These are phyloP conservation scores for Pinus taeda DNA, from an alignment of 75 land plant genomes.

Conservation along the genomic window DNA sequence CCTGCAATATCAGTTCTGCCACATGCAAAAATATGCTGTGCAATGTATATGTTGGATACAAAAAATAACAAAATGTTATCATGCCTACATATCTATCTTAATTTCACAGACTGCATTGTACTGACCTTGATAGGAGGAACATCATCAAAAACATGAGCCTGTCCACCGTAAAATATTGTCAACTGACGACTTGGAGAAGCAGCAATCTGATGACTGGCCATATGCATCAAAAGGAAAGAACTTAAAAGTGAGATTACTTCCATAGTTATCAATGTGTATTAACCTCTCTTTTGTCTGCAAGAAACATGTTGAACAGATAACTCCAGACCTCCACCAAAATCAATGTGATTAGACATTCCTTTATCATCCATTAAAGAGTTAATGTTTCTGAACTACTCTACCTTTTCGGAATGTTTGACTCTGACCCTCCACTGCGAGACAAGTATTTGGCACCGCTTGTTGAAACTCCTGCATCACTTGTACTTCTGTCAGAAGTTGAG, in stretches of 20 bases:
- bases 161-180: constrained; percentile 49
- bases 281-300: not conserved
- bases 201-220: constrained; percentile 19
- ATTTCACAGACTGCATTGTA: not conserved
- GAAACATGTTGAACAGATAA: not conserved
- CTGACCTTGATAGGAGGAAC: constrained; percentile 46
- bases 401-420: constrained; percentile 23
- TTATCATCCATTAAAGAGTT: not conserved
- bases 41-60: not conserved
- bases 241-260: not conserved
- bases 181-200: constrained; percentile 38
- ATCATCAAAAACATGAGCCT: constrained; percentile 51
- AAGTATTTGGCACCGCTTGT: constrained; percentile 16
- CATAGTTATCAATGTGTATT: not conserved
- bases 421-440: constrained; percentile 35
- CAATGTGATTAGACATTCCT: not conserved
- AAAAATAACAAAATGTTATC: not conserved
- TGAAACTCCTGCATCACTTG: constrained; percentile 1
- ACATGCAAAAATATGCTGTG: not conserved
- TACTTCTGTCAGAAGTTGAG: constrained; percentile 11
- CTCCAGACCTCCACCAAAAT: not conserved
- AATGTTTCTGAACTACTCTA: not conserved
- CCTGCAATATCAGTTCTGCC: not conserved
- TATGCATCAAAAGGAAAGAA: not conserved
- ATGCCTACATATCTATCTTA: constrained; percentile 1